Evolutionary conservation across 148 eudicot species (phyloP).

Genomic region (Linanthus parryae): DNA sequence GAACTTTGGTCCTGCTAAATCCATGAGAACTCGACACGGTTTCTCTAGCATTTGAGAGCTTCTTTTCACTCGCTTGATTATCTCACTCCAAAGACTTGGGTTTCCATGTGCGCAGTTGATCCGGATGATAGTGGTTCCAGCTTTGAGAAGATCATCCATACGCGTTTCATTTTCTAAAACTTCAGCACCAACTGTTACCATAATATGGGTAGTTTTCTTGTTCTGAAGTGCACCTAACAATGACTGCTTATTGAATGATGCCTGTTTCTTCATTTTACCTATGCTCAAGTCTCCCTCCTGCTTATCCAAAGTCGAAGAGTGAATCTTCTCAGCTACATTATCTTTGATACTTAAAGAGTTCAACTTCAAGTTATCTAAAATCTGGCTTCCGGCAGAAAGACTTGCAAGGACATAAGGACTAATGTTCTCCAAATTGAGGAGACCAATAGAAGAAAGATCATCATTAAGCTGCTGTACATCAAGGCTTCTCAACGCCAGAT

Average conservation of each 20-base stretch:
- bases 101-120: constrained; percentile 66
- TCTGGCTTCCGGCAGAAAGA: constrained; percentile 35
- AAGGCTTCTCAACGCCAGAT: constrained; percentile 40
- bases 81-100: constrained; percentile 49
- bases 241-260: constrained; percentile 22
- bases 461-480: constrained; percentile 39
- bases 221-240: constrained; percentile 36
- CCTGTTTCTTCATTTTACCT: constrained; percentile 27
- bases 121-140: constrained; percentile 39
- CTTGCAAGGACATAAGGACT: constrained; percentile 39
- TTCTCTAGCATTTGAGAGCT: constrained; percentile 47
- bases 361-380: constrained; percentile 22
- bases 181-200: constrained; percentile 55
- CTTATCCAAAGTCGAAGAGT: constrained; percentile 8
- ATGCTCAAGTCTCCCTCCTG: constrained; percentile 14
- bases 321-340: constrained; percentile 2
- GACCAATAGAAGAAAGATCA: constrained; percentile 38
- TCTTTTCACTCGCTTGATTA: constrained; percentile 33
- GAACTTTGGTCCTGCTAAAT: constrained; percentile 61
- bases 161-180: constrained; percentile 26
- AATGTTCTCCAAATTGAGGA: constrained; percentile 41
- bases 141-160: constrained; percentile 32
- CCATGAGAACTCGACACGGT: constrained; percentile 60
- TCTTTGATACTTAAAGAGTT: constrained; percentile 10
- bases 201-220: constrained; percentile 37